Percentiles rank a stretch among this genome's conserved stretches.
Evolutionary conservation across 139 green algal species (phyloP).

Genomic region (Micractinium sp.): DNA sequence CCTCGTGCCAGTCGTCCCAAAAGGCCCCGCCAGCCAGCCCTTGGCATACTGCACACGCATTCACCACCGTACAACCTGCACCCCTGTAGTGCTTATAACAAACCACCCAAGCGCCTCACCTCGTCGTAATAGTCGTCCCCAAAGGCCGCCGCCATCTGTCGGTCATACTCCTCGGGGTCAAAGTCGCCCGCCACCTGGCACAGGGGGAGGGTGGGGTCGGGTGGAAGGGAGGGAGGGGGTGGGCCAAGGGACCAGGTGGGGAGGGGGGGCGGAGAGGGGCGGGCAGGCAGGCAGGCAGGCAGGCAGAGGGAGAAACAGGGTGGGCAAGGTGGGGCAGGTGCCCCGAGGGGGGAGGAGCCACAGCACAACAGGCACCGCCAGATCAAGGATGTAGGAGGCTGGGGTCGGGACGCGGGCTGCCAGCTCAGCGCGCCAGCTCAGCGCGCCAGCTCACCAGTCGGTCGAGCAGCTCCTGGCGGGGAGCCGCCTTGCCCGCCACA

Average conservation of each 20-base stretch:
- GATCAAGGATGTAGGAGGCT: too few relatives aligned
- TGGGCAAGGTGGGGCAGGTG: too few relatives aligned
- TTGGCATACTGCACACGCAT: too few relatives aligned
- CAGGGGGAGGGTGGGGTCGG: neutral
- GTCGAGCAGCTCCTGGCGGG: constrained; percentile 48
- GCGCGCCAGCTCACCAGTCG: constrained; percentile 46
- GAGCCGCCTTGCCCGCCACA: constrained; percentile 56
- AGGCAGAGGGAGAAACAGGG: too few relatives aligned
- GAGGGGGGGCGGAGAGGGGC: too few relatives aligned
- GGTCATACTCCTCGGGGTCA: constrained; percentile 92
- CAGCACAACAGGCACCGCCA: too few relatives aligned
- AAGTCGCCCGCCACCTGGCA: constrained; percentile 87
- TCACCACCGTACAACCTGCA: too few relatives aligned
- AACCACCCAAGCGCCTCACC: neutral
- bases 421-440: neutral
- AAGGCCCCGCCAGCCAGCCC: too few relatives aligned
- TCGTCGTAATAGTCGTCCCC: constrained; percentile 89
- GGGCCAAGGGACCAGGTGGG: too few relatives aligned
- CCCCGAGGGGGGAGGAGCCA: too few relatives aligned
- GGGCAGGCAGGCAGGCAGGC: too few relatives aligned
- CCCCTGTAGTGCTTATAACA: neutral
- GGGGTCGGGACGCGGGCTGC: neutral
- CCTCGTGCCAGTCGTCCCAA: too few relatives aligned
- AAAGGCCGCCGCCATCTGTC: constrained; percentile 88
- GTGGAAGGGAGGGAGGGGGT: neutral